These are phyloP conservation scores for Coemansia sp. DNA, from an alignment of 192 early-diverging fungal genomes.

Conservation along the genomic window DNA sequence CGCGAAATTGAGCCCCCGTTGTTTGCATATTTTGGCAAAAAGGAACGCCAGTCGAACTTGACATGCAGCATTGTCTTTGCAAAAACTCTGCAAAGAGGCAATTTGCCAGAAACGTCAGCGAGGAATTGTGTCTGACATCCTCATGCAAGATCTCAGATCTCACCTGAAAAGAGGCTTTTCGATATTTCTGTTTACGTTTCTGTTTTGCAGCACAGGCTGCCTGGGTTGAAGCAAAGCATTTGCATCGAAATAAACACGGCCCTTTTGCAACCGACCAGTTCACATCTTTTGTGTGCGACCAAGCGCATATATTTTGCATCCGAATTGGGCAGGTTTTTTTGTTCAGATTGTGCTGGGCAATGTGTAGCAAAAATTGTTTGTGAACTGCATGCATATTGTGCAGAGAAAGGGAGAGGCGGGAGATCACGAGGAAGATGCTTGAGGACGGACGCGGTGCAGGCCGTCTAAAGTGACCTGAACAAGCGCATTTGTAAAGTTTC, in stretches of 20 bases:
- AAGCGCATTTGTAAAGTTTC: background rate
- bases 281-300: too few species aligned
- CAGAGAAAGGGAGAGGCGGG: background rate
- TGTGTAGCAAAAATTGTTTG: too few species aligned
- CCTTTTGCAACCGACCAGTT: too few species aligned
- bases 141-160: background rate
- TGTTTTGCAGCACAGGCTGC: background rate
- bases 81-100: background rate
- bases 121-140: background rate
- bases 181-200: background rate
- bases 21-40: background rate
- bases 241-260: too few species aligned
- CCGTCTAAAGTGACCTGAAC: background rate
- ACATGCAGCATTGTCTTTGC: background rate
- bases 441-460: background rate
- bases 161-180: constrained; percentile 1
- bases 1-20: background rate
- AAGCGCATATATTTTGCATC: too few species aligned
- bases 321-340: too few species aligned
- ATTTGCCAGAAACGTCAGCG: background rate
- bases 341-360: too few species aligned
- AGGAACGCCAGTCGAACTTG: background rate
- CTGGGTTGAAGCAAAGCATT: too few species aligned
- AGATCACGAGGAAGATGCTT: background rate
- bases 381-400: background rate